Evolutionary conservation across 2,329 filamentous ascomycete genomes (phyloP), one percentile per base, ranked within the genome.

Genomic region (Pestalotiopsis fici): DNA sequence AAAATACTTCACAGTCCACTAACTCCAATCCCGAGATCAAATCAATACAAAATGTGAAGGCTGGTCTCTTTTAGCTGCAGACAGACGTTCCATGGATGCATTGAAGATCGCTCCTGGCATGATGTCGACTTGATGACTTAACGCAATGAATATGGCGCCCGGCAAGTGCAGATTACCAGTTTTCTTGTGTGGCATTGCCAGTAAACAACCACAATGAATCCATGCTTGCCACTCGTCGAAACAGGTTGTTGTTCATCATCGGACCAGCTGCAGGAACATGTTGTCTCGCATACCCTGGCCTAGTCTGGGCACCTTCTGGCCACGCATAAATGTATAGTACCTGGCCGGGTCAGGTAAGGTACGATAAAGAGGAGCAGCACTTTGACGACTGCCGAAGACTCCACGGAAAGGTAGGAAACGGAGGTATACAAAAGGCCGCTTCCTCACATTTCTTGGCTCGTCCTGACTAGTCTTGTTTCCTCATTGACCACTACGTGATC

Each of bases 241-340:
- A 64, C 61, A 64, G 37, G 61, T 64, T 64, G 43, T 64, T 64
- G 21, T 60, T 63, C 61, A 59, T 59, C 39, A 54, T 31, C 23
- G 43, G 37, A 25, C 31, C 31, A 35, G 7, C 35, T 64, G 43
- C 61, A 64, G 39, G 61, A 64, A 64, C 61, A 64, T 23, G 61
- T 54, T 64, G 61, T 64, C 47, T 27, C 37, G 59, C 25, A 35
- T 55, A 64, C 27, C 31, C 43, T 55, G 61, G 35, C 39, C 28
- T 7, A 21, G 37, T 21, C 15, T 25, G 27, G 21, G 59, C 23
- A 5, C 59, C 25, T 62, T 50, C 15, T 18, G 59, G 23, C 23
- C 12, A 18, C 35, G 4, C 59, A 47, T 62, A 18, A n/a, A 9
- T 50, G 43, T 50, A 50, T 50, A 50, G 43, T 21, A 50, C 43